A percentile compares a stretch with the other conserved stretches of the same genome.
These are phyloP conservation scores for Paradendryphiella salina DNA, from an alignment of 2,329 filamentous ascomycete species.

Conservation along the genomic window DNA sequence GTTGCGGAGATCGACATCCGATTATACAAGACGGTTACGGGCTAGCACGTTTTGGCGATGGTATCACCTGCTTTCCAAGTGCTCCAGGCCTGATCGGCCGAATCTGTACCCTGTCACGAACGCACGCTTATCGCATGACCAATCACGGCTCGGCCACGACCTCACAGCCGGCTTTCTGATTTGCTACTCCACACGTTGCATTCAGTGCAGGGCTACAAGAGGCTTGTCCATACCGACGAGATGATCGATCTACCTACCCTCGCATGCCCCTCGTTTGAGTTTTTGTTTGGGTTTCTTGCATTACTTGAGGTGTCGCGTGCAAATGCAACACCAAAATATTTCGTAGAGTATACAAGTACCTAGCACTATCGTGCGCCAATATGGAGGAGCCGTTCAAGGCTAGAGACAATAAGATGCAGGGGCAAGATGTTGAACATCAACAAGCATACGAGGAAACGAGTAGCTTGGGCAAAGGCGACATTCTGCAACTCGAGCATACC, in stretches of 20 bases:
- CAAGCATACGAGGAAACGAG: conserved; percentile 12
- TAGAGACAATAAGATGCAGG: conserved; percentile 4
- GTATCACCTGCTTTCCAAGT: conserved; percentile 5
- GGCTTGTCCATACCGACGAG: background rate
- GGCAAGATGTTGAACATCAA: conserved; percentile 9
- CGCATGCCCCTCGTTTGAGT: background rate
- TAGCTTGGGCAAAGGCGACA: conserved; percentile 50
- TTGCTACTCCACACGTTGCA: conserved; percentile 4
- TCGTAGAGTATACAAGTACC: too few species aligned
- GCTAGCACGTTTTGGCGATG: background rate
- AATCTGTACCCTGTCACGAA: background rate
- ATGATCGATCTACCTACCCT: conserved; percentile 3
- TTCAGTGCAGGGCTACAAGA: conserved; percentile 4
- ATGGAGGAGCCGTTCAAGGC: conserved; percentile 5
- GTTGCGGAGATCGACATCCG: background rate
- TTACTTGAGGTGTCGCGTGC: conserved; percentile 7
- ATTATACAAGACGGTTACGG: background rate
- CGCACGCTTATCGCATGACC: conserved; percentile 4
- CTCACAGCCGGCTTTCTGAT: conserved; percentile 2
- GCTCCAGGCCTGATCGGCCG: conserved; percentile 5
- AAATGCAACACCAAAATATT: too few species aligned
- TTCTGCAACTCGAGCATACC: conserved; percentile 61
- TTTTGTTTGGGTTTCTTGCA: background rate
- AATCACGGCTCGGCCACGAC: conserved; percentile 1
- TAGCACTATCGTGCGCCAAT: background rate